Percentiles rank a stretch among this genome's conserved stretches.
Conservation (phyloP, 2,329 filamentous ascomycete genomes). For the Didymella exigua region DNA sequence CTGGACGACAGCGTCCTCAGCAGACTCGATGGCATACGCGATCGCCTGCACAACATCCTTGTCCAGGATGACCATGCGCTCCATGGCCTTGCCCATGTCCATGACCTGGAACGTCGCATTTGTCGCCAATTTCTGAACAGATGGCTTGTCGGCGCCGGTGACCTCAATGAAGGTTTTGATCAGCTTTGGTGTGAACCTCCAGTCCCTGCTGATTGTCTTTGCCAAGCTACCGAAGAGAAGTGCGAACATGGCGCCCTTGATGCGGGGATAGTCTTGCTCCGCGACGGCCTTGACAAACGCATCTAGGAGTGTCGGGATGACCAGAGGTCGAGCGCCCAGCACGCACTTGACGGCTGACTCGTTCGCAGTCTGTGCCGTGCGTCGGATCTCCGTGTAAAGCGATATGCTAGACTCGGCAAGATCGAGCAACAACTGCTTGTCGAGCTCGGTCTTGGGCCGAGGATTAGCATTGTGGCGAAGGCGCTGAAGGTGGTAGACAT, state of each 20-base stretch:
- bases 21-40: constrained; percentile 39
- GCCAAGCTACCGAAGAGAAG: constrained; percentile 85
- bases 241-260: constrained; percentile 94
- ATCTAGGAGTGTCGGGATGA: constrained; percentile 85
- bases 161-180: constrained; percentile 90
- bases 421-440: constrained; percentile 83
- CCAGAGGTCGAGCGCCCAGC: constrained; percentile 82
- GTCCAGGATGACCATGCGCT: constrained; percentile 84
- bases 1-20: constrained; percentile 62
- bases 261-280: constrained; percentile 81
- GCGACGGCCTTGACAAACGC: constrained; percentile 79
- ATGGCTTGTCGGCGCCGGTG: constrained; percentile 88
- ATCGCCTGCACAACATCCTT: constrained; percentile 72
- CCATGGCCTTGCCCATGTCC: constrained; percentile 88
- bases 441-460: constrained; percentile 85
- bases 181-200: constrained; percentile 90
- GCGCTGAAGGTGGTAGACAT: constrained; percentile 93
- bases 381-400: constrained; percentile 91
- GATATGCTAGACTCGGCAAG: constrained; percentile 89
- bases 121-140: constrained; percentile 86
- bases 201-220: constrained; percentile 87
- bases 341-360: constrained; percentile 93
- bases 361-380: constrained; percentile 87
- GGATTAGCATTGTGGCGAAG: constrained; percentile 91
- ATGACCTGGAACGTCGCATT: constrained; percentile 83